These are phyloP conservation scores for Rosa lucieae DNA, from an alignment of 306 rosid genomes.

Conservation along the genomic window DNA sequence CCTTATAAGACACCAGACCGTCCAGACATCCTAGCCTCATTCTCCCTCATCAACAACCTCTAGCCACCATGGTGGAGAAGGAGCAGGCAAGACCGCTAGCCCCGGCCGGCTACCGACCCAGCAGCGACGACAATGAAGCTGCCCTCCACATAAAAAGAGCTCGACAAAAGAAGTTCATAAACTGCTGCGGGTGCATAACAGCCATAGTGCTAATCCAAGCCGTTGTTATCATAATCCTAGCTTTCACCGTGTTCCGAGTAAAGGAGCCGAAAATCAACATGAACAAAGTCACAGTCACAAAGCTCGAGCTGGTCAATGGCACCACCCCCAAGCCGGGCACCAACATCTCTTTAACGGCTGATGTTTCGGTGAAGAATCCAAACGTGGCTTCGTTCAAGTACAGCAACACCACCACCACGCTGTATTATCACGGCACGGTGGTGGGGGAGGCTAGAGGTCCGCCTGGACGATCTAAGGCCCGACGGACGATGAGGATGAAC, in stretches of 20 bases:
- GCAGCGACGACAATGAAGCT: slow-evolving; percentile 24
- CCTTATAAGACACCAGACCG: background rate
- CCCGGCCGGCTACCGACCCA: slow-evolving; percentile 17
- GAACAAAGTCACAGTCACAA: slow-evolving; percentile 44
- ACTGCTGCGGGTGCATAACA: slow-evolving; percentile 34
- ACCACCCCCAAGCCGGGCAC: slow-evolving; percentile 33
- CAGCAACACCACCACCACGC: slow-evolving; percentile 53
- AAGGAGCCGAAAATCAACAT: slow-evolving; percentile 51
- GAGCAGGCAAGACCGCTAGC: slow-evolving; percentile 57
- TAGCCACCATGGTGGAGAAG: slow-evolving; percentile 37
- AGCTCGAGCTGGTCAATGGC: slow-evolving; percentile 34
- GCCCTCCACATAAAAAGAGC: background rate
- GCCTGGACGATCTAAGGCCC: slow-evolving; percentile 47
- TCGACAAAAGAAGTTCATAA: slow-evolving; percentile 31
- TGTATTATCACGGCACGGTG: slow-evolving; percentile 37
- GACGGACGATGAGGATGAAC: slow-evolving; percentile 54
- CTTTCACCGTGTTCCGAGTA: slow-evolving; percentile 49
- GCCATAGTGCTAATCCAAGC: slow-evolving; percentile 23
- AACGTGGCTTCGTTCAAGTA: slow-evolving; percentile 58
- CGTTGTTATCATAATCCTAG: slow-evolving; percentile 31
- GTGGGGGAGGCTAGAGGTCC: slow-evolving; percentile 61
- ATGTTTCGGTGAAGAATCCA: slow-evolving; percentile 59
- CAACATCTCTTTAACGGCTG: slow-evolving; percentile 48
- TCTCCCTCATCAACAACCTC: background rate
- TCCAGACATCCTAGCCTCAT: background rate